Percentiles rank a stretch among this genome's conserved stretches.
Conservation (phyloP, 1,284 basidiomycete species). For the Ganoderma meredithae region DNA sequence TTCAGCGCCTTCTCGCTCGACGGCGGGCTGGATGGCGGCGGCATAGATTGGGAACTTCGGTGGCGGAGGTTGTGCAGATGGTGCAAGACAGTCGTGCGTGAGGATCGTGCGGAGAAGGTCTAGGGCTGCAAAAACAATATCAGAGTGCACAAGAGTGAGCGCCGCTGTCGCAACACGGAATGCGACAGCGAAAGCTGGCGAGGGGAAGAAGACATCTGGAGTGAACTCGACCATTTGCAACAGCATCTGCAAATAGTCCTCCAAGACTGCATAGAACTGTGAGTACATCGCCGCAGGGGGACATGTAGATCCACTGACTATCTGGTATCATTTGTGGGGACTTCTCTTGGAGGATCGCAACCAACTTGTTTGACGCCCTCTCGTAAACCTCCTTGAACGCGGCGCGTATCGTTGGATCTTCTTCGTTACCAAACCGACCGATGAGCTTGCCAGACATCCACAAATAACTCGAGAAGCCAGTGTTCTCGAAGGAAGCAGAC, state of each 20-base stretch:
- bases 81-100: slow-evolving; percentile 72
- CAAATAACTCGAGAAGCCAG: slow-evolving; percentile 88
- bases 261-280: slow-evolving; percentile 73
- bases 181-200: slow-evolving; percentile 76
- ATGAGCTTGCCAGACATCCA: slow-evolving; percentile 95
- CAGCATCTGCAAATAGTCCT: slow-evolving; percentile 92
- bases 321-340: slow-evolving; percentile 81
- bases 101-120: slow-evolving; percentile 82
- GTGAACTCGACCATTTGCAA: slow-evolving; percentile 72
- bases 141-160: slow-evolving; percentile 81
- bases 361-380: slow-evolving; percentile 73
- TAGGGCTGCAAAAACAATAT: slow-evolving; percentile 83
- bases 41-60: slow-evolving; percentile 73
- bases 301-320: slow-evolving; percentile 53
- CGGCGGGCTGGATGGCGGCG: slow-evolving; percentile 67
- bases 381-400: slow-evolving; percentile 78
- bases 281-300: slow-evolving; percentile 5
- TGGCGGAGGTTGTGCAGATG: slow-evolving; percentile 52
- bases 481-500: slow-evolving; percentile 80
- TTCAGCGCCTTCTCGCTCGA: slow-evolving; percentile 80
- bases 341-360: slow-evolving; percentile 72
- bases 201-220: slow-evolving; percentile 83
- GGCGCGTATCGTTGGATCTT: slow-evolving; percentile 57
- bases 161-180: slow-evolving; percentile 81
- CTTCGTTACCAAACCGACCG: slow-evolving; percentile 73